Evolutionary conservation across 139 green algal species (phyloP).

Genomic region (Trebouxia sp.): DNA sequence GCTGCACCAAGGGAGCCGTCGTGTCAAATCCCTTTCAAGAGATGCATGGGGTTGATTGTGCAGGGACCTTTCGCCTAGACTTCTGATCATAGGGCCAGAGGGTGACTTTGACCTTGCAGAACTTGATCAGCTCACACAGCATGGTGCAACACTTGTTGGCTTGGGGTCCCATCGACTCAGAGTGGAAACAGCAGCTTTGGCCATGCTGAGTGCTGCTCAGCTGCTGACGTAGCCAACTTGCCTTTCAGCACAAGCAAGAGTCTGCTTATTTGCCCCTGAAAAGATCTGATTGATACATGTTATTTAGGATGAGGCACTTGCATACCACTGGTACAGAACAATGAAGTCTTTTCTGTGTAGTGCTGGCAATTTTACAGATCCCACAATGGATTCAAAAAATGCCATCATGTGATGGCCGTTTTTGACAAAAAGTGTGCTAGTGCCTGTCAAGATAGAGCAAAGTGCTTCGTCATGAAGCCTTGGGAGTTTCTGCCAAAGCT

Average conservation of each 20-base stretch:
- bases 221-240: conserved; percentile 30
- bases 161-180: conserved; percentile 75
- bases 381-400: background rate
- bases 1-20: too few relatives aligned
- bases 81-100: conserved; percentile 85
- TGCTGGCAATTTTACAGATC: too few relatives aligned
- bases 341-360: background rate
- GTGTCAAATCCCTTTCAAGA: too few relatives aligned
- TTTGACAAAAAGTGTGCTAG: too few relatives aligned
- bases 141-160: conserved; percentile 66
- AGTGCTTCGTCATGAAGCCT: too few relatives aligned
- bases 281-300: background rate
- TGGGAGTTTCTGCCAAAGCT: too few relatives aligned
- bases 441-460: too few relatives aligned
- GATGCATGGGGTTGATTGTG: too few relatives aligned
- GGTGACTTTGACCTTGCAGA: conserved; percentile 87
- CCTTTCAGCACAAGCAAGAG: too few relatives aligned
- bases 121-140: conserved; percentile 47
- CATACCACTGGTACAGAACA: background rate
- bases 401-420: background rate
- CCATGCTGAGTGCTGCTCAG: conserved; percentile 68
- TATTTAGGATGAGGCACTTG: background rate
- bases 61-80: background rate
- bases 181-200: conserved; percentile 86
- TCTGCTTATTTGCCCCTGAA: background rate